A percentile compares a stretch with the other conserved stretches of the same genome.
phyloP scores from a whole-genome alignment of 2,329 filamentous ascomycete species.

The Xylaria sp. region DNA sequence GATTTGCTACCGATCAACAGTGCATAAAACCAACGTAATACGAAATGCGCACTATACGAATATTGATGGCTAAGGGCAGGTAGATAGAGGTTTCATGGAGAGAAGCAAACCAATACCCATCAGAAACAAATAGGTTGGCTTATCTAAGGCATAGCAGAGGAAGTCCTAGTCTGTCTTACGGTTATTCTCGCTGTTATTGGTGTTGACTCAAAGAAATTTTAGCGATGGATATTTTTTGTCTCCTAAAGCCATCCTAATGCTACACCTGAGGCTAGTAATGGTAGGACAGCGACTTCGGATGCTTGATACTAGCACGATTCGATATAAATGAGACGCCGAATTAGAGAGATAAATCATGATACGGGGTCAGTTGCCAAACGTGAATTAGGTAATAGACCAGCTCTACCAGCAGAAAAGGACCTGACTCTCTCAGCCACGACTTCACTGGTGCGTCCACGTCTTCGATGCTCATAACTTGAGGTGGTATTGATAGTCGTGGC shows the following conservation, averaged over 20 bases:
- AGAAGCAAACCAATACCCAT: background rate
- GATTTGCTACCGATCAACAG: slow-evolving; percentile 20
- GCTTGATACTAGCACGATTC: slow-evolving; percentile 14
- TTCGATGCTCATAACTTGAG: background rate
- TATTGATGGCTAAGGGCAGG: slow-evolving; percentile 1
- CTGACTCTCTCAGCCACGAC: background rate
- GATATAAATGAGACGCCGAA: background rate
- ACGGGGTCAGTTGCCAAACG: background rate
- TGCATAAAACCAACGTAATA: slow-evolving; percentile 10
- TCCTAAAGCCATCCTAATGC: background rate
- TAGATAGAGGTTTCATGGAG: slow-evolving; percentile 16
- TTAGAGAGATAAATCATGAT: slow-evolving; percentile 1
- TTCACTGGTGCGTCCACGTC: background rate
- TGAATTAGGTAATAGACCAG: background rate
- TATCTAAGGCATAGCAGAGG: background rate
- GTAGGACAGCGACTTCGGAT: slow-evolving; percentile 23
- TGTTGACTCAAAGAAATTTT: slow-evolving; percentile 8
- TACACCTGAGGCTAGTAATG: background rate
- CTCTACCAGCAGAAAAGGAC: background rate
- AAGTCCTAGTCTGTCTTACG: slow-evolving; percentile 4
- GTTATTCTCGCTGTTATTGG: slow-evolving; percentile 7
- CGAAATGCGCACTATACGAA: slow-evolving; percentile 18
- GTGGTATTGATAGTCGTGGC: slow-evolving; percentile 1
- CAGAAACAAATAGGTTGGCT: background rate
- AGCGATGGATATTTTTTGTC: background rate